A percentile compares a stretch with the other conserved stretches of the same genome.
phyloP scores from a whole-genome alignment of 345 rosid genomes.

The Trapa incisa region DNA sequence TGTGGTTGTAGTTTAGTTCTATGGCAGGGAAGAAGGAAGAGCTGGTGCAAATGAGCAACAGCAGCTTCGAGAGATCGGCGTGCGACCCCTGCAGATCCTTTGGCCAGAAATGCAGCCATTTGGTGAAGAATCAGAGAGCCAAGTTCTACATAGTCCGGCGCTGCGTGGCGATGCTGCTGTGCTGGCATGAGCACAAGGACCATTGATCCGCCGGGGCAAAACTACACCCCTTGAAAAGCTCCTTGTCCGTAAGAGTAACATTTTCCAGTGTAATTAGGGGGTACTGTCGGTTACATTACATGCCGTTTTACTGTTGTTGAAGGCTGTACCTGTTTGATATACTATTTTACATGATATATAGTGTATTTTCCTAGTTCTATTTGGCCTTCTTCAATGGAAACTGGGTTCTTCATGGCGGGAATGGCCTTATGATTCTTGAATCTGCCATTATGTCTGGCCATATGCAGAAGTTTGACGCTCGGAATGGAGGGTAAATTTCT shows the following conservation, averaged over 20 bases:
- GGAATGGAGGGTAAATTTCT: not conserved
- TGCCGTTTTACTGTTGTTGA: not conserved
- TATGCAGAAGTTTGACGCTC: not conserved
- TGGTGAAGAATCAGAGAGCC: slow-evolving; percentile 18
- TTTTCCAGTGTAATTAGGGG: not conserved
- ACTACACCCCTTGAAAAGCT: no score
- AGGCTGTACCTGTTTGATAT: not conserved
- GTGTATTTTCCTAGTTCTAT: not conserved
- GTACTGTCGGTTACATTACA: not conserved
- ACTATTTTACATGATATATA: not conserved
- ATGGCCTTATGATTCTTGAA: not conserved
- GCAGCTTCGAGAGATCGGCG: not conserved
- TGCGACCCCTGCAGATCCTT: slow-evolving; percentile 10
- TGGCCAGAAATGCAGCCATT: slow-evolving; percentile 14
- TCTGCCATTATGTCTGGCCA: not conserved
- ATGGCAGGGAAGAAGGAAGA: not conserved
- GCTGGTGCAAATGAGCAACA: not conserved
- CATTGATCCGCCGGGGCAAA: not conserved
- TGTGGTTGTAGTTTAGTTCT: not conserved
- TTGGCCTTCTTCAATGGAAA: not conserved
- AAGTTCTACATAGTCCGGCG: slow-evolving; percentile 20
- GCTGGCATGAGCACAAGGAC: slow-evolving; percentile 17
- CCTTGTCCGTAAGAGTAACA: not conserved
- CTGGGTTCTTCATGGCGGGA: not conserved
- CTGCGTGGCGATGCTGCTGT: slow-evolving; percentile 18